Base-by-base conservation (phyloP, 1,284 basidiomycete genomes). In the Meira miltonrushii region DNA sequence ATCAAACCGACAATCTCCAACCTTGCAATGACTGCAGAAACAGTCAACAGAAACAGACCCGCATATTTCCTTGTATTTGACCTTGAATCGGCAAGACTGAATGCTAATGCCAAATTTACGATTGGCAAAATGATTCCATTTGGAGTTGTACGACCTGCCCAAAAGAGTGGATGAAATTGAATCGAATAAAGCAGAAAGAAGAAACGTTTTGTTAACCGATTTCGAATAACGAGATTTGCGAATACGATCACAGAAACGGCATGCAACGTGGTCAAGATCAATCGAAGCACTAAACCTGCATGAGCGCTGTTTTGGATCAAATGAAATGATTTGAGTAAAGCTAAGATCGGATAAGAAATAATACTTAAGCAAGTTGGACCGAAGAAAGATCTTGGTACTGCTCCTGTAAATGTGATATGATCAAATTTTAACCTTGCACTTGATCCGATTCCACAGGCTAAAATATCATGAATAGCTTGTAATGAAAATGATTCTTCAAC, bases 401-500 rank as follows among this genome's bases (percentile, higher is more conserved):
- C 88, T 6, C 93, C 93, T 12, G 92, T 87, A 74, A 96, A 96
- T 1, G 83, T 80, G 67, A 88, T 83, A 76, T 97, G 94, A 79
- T 98, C 94, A 79, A 89, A 96, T 87, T 91, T n/a, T 43, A 23
- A 48, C 7, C 25, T 21, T 19, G 46, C 5, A 6, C n/a, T 13
- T 17, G 46, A 2, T 48, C 17, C 25, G 5, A 87, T 71, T 10
- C 90, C 90, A 68, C 89, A 87, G 80, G 87, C 84, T 37, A 96
- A 81, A 19, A 91, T 82, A 78, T 98, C 94, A 77, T 95, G 90
- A 0, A 84, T 85, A 0, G 91, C 93, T 75, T 98, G 94, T 5
- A 97, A 83, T 63, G 88, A 92, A 82, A 97, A 96, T 74, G 88
- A 90, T 81, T 98, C 94, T 79, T 98, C 95, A 41, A 98, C 94